phyloP scores from a whole-genome alignment of 192 early-diverging fungal species.

The Coemansia sp. region DNA sequence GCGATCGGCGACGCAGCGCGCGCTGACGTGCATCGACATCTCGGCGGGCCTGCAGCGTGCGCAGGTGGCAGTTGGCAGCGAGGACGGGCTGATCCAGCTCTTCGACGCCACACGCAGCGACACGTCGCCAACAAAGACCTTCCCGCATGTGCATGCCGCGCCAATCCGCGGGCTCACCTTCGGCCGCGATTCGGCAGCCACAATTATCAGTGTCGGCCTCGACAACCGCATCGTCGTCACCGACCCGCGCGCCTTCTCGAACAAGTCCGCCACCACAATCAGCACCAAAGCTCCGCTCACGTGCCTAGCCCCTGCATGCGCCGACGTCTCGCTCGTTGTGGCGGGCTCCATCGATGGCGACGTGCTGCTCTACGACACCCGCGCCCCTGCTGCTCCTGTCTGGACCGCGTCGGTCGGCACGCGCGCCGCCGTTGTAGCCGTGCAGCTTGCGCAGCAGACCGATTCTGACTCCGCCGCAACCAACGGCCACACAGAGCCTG shows the following conservation, averaged over 20 bases:
- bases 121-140: slow-evolving; percentile 24
- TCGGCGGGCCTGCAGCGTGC: slow-evolving; percentile 18
- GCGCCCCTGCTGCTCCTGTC: slow-evolving; percentile 20
- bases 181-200: slow-evolving; percentile 7
- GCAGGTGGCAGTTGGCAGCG: slow-evolving; percentile 39
- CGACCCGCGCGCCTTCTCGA: slow-evolving; percentile 22
- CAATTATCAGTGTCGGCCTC: slow-evolving; percentile 27
- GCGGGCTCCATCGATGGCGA: slow-evolving; percentile 41
- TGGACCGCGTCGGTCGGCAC: slow-evolving; percentile 22
- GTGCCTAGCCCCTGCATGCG: slow-evolving; percentile 17
- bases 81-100: slow-evolving; percentile 50
- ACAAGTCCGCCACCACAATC: slow-evolving; percentile 11
- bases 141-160: slow-evolving; percentile 31
- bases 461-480: neutral
- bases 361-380: slow-evolving; percentile 34
- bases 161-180: slow-evolving; percentile 41
- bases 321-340: slow-evolving; percentile 20
- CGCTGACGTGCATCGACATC: slow-evolving; percentile 41
- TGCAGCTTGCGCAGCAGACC: slow-evolving; percentile 18
- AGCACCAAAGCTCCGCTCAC: slow-evolving; percentile 23
- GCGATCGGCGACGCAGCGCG: slow-evolving; percentile 36
- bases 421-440: slow-evolving; percentile 17
- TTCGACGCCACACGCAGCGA: slow-evolving; percentile 39
- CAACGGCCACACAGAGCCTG: neutral
- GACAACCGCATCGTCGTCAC: slow-evolving; percentile 35